Evolutionary conservation across 2,329 filamentous ascomycete genomes (phyloP).

Genomic region (Exophiala phaeomuriformis): DNA sequence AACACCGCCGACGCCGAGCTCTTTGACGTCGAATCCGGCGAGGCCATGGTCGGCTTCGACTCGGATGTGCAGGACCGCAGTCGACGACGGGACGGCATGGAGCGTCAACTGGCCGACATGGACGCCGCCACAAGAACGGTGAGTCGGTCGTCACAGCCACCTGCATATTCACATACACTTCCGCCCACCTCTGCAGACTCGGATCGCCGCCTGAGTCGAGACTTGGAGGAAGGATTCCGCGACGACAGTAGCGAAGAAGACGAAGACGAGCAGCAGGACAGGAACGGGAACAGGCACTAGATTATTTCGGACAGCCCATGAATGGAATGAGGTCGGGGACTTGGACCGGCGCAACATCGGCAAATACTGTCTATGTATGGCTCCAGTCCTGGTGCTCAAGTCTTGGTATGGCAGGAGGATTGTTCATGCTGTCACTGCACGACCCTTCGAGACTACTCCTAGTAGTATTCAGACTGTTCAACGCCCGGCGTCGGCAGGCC

Average conservation of each 20-base stretch:
- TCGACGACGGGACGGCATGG: slow-evolving; percentile 34
- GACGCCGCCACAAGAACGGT: slow-evolving; percentile 25
- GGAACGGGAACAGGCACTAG: too few species aligned
- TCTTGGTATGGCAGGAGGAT: too few species aligned
- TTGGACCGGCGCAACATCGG: too few species aligned
- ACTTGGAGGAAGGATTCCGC: slow-evolving; percentile 68
- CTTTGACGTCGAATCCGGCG: slow-evolving; percentile 63
- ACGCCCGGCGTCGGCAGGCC: too few species aligned
- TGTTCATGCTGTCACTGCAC: too few species aligned
- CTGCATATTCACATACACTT: too few species aligned
- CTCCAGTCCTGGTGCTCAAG: too few species aligned
- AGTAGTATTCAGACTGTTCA: too few species aligned
- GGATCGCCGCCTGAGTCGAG: slow-evolving; percentile 62
- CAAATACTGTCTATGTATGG: too few species aligned
- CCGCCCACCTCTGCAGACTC: slow-evolving; percentile 32
- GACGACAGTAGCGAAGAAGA: slow-evolving; percentile 62
- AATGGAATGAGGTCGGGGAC: too few species aligned
- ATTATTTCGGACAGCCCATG: too few species aligned
- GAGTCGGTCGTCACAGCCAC: slow-evolving; percentile 8
- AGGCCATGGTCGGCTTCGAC: slow-evolving; percentile 45
- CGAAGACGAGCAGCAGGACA: slow-evolving; percentile 2
- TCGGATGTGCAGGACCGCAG: slow-evolving; percentile 38
- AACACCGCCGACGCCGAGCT: slow-evolving; percentile 46
- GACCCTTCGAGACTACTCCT: too few species aligned
- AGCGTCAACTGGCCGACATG: slow-evolving; percentile 30